phyloP scores from a whole-genome alignment of 352 stramenopile genomes.

The Phytophthora tubulina region DNA sequence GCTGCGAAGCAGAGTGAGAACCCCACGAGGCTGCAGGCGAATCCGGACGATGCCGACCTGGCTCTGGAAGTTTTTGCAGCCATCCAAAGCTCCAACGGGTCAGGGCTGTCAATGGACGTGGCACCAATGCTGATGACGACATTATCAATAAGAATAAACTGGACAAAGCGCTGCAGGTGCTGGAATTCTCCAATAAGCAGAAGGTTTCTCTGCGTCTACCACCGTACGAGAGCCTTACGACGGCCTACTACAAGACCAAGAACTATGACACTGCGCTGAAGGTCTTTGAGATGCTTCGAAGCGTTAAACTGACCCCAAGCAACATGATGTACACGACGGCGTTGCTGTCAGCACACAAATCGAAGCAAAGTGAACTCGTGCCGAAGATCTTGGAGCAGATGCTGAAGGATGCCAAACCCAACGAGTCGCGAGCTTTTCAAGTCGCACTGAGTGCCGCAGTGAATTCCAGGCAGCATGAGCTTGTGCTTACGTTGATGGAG shows the following conservation, averaged over 20 bases:
- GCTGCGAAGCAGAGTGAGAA: background rate
- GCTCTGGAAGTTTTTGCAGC: slow-evolving; percentile 54
- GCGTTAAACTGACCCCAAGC: slow-evolving; percentile 63
- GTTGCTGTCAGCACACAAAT: slow-evolving; percentile 20
- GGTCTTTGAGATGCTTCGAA: slow-evolving; percentile 73
- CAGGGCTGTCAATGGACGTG: slow-evolving; percentile 50
- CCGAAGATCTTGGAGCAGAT: slow-evolving; percentile 18
- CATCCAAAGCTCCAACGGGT: slow-evolving; percentile 40
- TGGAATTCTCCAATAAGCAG: slow-evolving; percentile 58
- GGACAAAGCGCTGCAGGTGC: slow-evolving; percentile 54
- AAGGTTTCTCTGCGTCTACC: slow-evolving; percentile 58
- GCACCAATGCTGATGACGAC: slow-evolving; percentile 57
- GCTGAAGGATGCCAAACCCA: slow-evolving; percentile 17
- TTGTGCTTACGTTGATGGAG: slow-evolving; percentile 79
- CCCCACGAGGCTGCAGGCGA: background rate
- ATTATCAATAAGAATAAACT: slow-evolving; percentile 38
- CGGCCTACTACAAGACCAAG: slow-evolving; percentile 63
- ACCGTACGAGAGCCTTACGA: slow-evolving; percentile 67
- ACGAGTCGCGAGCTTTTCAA: slow-evolving; percentile 13
- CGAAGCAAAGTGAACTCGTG: slow-evolving; percentile 7
- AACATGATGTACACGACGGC: slow-evolving; percentile 70
- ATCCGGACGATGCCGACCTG: slow-evolving; percentile 10
- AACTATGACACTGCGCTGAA: slow-evolving; percentile 65
- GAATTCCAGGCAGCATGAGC: slow-evolving; percentile 69
- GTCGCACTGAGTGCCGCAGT: slow-evolving; percentile 64